Percentiles rank a stretch among this genome's conserved stretches.
Evolutionary conservation across 2,329 filamentous ascomycete genomes (phyloP).

Genomic region (Cladosporium sp.): DNA sequence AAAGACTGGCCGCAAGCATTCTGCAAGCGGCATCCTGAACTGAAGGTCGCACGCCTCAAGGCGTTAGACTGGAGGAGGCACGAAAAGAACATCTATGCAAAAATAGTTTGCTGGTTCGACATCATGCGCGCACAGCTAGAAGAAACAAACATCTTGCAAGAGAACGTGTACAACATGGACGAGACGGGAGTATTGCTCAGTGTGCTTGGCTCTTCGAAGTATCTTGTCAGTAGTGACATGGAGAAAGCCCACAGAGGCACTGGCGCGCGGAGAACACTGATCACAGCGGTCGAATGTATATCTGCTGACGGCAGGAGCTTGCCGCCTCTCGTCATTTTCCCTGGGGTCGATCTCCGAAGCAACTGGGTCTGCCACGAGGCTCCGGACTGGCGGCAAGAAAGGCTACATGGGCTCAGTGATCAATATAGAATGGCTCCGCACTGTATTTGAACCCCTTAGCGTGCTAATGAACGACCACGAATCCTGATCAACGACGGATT

Average conservation of each 20-base stretch:
- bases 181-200: slow-evolving; percentile 31
- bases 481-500: slow-evolving; percentile 35
- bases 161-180: slow-evolving; percentile 34
- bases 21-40: slow-evolving; percentile 21
- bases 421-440: background rate
- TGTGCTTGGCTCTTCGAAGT: slow-evolving; percentile 25
- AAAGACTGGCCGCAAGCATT: slow-evolving; percentile 20
- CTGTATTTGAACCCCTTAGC: background rate
- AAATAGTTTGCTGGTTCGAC: slow-evolving; percentile 28
- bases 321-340: slow-evolving; percentile 25
- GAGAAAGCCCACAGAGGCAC: slow-evolving; percentile 21
- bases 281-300: slow-evolving; percentile 25
- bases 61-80: slow-evolving; percentile 24
- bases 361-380: background rate
- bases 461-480: slow-evolving; percentile 17
- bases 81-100: slow-evolving; percentile 26
- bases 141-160: slow-evolving; percentile 14
- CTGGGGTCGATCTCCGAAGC: slow-evolving; percentile 15
- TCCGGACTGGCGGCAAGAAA: background rate
- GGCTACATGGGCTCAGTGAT: background rate
- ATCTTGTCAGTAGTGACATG: slow-evolving; percentile 27
- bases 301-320: slow-evolving; percentile 23
- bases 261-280: slow-evolving; percentile 20
- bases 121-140: slow-evolving; percentile 22
- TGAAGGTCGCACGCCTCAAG: slow-evolving; percentile 22